Evolutionary conservation across 192 early-diverging fungal genomes (phyloP).

Genomic region (Coemansia sp.): DNA sequence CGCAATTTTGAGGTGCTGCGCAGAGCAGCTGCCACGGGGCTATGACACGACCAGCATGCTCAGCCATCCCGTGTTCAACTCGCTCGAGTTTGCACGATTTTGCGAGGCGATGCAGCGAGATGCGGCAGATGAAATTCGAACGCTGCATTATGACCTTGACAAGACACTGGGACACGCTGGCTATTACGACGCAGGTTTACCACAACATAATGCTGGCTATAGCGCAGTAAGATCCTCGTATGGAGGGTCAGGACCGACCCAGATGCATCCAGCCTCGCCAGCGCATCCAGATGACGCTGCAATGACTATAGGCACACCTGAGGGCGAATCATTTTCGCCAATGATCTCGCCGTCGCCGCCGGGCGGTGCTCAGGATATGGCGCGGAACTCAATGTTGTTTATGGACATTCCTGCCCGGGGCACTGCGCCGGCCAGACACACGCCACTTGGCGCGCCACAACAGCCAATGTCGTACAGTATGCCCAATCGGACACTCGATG

Average conservation of each 20-base stretch:
- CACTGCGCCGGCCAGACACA: not conserved
- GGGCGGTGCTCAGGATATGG: conserved; percentile 6
- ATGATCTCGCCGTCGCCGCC: conserved; percentile 49
- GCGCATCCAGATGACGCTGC: not conserved
- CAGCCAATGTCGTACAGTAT: conserved; percentile 38
- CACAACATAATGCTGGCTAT: not conserved
- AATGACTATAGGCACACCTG: conserved; percentile 25
- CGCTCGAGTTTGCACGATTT: conserved; percentile 34
- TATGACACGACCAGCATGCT: conserved; percentile 25
- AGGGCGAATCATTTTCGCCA: conserved; percentile 38
- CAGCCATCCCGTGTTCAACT: conserved; percentile 38
- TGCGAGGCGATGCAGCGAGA: conserved; percentile 40
- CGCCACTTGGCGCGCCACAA: not conserved
- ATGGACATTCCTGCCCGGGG: conserved; percentile 21
- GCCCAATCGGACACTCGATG: conserved; percentile 23
- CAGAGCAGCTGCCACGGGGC: conserved; percentile 17
- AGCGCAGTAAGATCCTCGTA: not conserved
- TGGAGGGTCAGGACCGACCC: not conserved
- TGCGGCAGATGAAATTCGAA: conserved; percentile 39
- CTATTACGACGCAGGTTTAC: conserved; percentile 10
- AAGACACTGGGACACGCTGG: conserved; percentile 10
- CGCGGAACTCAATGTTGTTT: conserved; percentile 19
- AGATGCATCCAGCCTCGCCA: not conserved
- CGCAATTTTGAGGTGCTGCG: conserved; percentile 46
- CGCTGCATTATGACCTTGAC: conserved; percentile 36